Evolutionary conservation across 306 rosid genomes (phyloP), one percentile per base, ranked within the genome.

Genomic region (Glycyrrhiza uralensis): DNA sequence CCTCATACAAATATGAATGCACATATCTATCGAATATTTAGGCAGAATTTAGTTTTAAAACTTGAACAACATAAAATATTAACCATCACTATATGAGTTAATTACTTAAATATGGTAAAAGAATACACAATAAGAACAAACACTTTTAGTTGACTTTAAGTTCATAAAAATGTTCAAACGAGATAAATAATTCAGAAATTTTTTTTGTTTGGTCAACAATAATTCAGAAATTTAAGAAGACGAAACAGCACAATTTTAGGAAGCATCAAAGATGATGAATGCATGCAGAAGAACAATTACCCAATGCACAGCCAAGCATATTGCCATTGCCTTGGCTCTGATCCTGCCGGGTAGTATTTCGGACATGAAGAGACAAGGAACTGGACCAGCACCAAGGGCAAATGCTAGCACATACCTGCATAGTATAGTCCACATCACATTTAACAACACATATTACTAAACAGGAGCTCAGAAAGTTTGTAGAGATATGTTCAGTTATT

Each of bases 301-400:
- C 96, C 96, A 91, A 67, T 91, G 95, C 62, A 80, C 91, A 29
- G 92, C 89, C 92, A 91, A 83, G 85, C 97, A 89, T 69, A 91
- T 75, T 60, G 96, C 96, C 97, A 91, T 89, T 59, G 95, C 97
- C 81, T 87, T 88, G 10, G 90, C 95, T 70, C 95, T 82, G 74
- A 91, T 89, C 68, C 74, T 80, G 52, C 89, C 76, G 0, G 91
- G 89, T 47, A 91, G 80, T 51, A 89, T 84, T 79, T 91, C 97
- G 49, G 96, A 89, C 64, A 91, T 85, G 72, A 91, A 86, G 36
- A 91, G 96, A 82, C 93, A 50, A 42, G 97, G 97, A 67, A 88
- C 92, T 13, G 96, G 96, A 76, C 97, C 92, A 44, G 95, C 97
- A 23, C 97, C 97, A 0, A 88, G 71, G 65, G 92, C 45, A 79